Evolutionary conservation across 2,329 filamentous ascomycete genomes (phyloP).

Genomic region (Cercospora sesami): DNA sequence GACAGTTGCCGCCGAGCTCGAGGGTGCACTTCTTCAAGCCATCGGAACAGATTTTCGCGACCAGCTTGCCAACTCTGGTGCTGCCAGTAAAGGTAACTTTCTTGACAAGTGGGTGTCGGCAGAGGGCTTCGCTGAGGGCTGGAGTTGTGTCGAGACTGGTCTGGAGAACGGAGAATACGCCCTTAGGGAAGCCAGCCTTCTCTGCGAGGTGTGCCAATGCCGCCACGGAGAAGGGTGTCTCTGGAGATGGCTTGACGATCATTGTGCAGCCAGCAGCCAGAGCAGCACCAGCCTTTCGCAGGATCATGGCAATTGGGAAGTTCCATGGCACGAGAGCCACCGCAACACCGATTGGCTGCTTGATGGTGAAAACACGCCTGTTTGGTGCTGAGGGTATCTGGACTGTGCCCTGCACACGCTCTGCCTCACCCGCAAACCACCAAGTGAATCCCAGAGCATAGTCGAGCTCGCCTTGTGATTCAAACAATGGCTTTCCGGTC

Average conservation of each 20-base stretch:
- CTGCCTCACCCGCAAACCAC: constrained; percentile 62
- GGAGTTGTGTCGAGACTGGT: constrained; percentile 59
- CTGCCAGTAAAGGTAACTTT: constrained; percentile 64
- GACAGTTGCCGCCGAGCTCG: constrained; percentile 65
- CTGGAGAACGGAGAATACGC: constrained; percentile 62
- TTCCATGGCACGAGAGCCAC: constrained; percentile 73
- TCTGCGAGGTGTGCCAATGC: constrained; percentile 56
- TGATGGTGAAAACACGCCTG: constrained; percentile 68
- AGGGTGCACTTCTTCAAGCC: constrained; percentile 65
- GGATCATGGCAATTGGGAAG: constrained; percentile 56
- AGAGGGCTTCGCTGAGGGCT: constrained; percentile 55
- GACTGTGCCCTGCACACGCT: constrained; percentile 63
- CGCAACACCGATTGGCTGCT: constrained; percentile 70
- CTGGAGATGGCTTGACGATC: constrained; percentile 69
- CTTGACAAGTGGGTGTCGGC: constrained; percentile 59
- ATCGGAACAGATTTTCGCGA: constrained; percentile 60
- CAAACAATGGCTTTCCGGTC: constrained; percentile 55
- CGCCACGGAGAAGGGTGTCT: constrained; percentile 61
- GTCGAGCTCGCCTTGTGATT: constrained; percentile 56
- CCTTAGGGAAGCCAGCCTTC: constrained; percentile 59
- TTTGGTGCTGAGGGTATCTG: constrained; percentile 61
- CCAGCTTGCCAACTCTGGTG: constrained; percentile 62
- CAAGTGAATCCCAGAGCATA: constrained; percentile 57
- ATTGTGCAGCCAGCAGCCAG: constrained; percentile 73
- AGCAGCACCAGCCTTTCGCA: constrained; percentile 67